Percentiles rank a stretch among this genome's conserved stretches.
These are phyloP conservation scores for Rossbeevera mucosa DNA, from an alignment of 768 basidiomycete species.

Conservation along the genomic window DNA sequence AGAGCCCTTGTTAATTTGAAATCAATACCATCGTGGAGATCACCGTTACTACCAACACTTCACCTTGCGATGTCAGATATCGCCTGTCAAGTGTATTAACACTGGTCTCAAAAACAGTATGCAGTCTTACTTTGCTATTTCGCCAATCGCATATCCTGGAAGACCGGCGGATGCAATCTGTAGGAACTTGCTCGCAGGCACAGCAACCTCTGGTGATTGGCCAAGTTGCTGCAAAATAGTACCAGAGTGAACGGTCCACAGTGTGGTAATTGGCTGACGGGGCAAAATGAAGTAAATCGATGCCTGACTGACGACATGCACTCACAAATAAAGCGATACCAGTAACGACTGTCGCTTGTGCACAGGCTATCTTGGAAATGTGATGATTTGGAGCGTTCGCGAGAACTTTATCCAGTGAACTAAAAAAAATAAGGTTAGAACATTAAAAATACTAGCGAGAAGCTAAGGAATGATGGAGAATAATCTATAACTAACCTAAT, in stretches of 20 bases:
- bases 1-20: conserved; percentile 17
- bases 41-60: background rate
- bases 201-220: conserved; percentile 38
- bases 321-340: conserved; percentile 23
- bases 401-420: conserved; percentile 20
- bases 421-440: conserved; percentile 13
- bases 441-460: background rate
- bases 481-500: conserved; percentile 33
- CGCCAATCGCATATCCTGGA: conserved; percentile 43
- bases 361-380: conserved; percentile 16
- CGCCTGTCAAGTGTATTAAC: conserved; percentile 15
- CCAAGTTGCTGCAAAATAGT: conserved; percentile 34
- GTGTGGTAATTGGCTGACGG: conserved; percentile 19
- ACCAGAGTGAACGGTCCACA: conserved; percentile 28
- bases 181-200: conserved; percentile 38
- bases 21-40: background rate
- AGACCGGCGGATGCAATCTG: conserved; percentile 37
- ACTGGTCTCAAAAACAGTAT: background rate
- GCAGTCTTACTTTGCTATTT: conserved; percentile 34
- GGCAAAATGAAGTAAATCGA: background rate
- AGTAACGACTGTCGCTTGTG: conserved; percentile 19
- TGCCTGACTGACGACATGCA: background rate
- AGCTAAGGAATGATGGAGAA: background rate
- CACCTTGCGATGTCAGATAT: conserved; percentile 21
- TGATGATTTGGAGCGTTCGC: conserved; percentile 9